Evolutionary conservation across 1,284 basidiomycete species (phyloP), one percentile per base, ranked within the genome.

Genomic region (Sporisorium graminicola): DNA sequence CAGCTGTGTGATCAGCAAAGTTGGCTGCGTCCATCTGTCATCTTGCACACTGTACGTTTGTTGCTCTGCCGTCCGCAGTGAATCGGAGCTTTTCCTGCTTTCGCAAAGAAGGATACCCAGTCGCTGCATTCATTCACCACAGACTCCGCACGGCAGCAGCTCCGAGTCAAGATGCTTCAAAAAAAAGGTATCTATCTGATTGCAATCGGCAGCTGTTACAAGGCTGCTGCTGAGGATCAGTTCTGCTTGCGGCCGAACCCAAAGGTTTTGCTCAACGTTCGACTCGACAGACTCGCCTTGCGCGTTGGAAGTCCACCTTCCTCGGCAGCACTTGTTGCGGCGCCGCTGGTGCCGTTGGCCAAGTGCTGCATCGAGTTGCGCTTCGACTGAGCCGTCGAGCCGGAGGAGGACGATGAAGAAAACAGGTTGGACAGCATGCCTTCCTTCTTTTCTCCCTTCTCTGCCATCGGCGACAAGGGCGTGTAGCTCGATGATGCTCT

Each of bases 261-360:
- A 44, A 76, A 76, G 29, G 74, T 76, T 52, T 71, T 72, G 65
- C 74, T 69, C 7, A 76, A 56, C 35, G 69, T 65, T 14, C 68
- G 55, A 9, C 49, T 68, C 26, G 69, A 68, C 20, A 76, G 20
- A 49, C 74, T 76, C 18, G 74, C 44, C 56, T 76, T 76, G 49
- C 74, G 65, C 46, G 65, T 54, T 22, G 69, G 74, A 9, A 57
- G 67, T 0, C 49, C 46, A 31, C 42, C 54, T 2, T 65, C 65
- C 14, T 46, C 58, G n/a, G 58, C 50, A 4, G 58, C 29, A 8
- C 50, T 58, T 20, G 53, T 35, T 31, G 42, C 65, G 18, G 46
- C 59, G 20, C 55, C 16, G 16, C 31, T 14, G 24, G 29, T 20
- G 8, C 62, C 69, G 12, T 62, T 59, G 5, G 58, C 16, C 47